Evolutionary conservation across 1,139 yeast genomes (phyloP).

Genomic region (Hyphopichia burtonii): DNA sequence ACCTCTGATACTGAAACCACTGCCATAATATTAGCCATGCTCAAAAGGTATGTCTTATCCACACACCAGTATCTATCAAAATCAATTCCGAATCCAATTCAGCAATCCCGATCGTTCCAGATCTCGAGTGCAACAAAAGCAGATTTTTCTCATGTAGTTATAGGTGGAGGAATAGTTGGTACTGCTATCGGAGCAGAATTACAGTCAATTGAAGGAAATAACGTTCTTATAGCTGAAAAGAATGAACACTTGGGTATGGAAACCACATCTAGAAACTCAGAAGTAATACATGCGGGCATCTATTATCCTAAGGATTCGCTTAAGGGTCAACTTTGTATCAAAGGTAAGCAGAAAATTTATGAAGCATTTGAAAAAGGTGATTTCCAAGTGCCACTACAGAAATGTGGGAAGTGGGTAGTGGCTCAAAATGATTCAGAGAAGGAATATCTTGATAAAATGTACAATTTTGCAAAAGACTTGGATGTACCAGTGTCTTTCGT

Average conservation of each 20-base stretch:
- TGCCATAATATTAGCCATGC: no score
- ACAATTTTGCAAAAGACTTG: slow-evolving; percentile 48
- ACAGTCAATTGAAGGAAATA: slow-evolving; percentile 38
- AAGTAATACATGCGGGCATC: slow-evolving; percentile 89
- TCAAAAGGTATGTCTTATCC: no score
- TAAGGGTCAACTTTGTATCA: slow-evolving; percentile 67
- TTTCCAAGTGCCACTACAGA: slow-evolving; percentile 50
- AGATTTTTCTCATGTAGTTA: slow-evolving; percentile 76
- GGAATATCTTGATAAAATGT: slow-evolving; percentile 55
- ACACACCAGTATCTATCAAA: not conserved
- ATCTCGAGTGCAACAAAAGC: slow-evolving; percentile 6
- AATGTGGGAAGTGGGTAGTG: slow-evolving; percentile 87
- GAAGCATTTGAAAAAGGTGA: slow-evolving; percentile 39
- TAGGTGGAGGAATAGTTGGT: slow-evolving; percentile 92
- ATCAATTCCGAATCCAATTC: no score
- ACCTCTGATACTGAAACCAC: no score
- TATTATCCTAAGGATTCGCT: slow-evolving; percentile 72
- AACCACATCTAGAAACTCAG: slow-evolving; percentile 85
- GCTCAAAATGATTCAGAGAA: slow-evolving; percentile 72
- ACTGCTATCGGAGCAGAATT: slow-evolving; percentile 76
- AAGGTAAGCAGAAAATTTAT: slow-evolving; percentile 72
- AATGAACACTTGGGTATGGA: slow-evolving; percentile 68
- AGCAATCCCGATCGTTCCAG: not conserved
- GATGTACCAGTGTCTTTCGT: slow-evolving; percentile 63
- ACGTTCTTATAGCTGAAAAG: slow-evolving; percentile 68